These are phyloP conservation scores for Hyparrhenia diplandra DNA, from an alignment of 176 grass and related monocot genomes.

Conservation along the genomic window DNA sequence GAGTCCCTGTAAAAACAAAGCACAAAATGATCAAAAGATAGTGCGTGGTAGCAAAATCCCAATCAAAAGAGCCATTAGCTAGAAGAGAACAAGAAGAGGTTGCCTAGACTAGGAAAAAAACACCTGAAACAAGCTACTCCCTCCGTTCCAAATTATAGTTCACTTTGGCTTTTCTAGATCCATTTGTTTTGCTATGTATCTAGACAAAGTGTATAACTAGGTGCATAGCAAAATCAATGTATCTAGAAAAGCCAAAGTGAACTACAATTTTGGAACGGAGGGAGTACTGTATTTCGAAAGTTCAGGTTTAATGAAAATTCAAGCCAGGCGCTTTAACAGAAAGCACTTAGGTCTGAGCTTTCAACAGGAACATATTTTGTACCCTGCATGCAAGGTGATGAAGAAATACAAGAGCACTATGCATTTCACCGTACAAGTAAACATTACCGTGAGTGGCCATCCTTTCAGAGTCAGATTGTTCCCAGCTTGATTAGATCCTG, in stretches of 20 bases:
- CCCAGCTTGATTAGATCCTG: constrained; percentile 89
- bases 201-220: too few relatives aligned
- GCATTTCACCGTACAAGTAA: constrained; percentile 11
- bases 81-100: neutral
- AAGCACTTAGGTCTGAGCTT: neutral
- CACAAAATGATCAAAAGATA: neutral
- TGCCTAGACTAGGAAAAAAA: neutral
- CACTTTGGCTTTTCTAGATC: too few relatives aligned
- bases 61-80: constrained; percentile 1
- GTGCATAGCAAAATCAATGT: too few relatives aligned
- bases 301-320: constrained; percentile 17
- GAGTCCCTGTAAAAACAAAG: constrained; percentile 46
- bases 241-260: too few relatives aligned
- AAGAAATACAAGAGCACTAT: neutral
- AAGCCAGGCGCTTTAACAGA: neutral
- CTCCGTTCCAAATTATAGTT: too few relatives aligned
- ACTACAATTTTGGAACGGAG: too few relatives aligned
- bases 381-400: constrained; percentile 1
- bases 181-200: too few relatives aligned
- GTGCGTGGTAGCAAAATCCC: neutral
- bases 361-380: neutral
- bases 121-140: neutral
- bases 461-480: constrained; percentile 99
- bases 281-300: neutral
- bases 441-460: constrained; percentile 93